Conservation (phyloP, 176 grass and related monocot genomes). For the Cenchrus fungigraminus region DNA sequence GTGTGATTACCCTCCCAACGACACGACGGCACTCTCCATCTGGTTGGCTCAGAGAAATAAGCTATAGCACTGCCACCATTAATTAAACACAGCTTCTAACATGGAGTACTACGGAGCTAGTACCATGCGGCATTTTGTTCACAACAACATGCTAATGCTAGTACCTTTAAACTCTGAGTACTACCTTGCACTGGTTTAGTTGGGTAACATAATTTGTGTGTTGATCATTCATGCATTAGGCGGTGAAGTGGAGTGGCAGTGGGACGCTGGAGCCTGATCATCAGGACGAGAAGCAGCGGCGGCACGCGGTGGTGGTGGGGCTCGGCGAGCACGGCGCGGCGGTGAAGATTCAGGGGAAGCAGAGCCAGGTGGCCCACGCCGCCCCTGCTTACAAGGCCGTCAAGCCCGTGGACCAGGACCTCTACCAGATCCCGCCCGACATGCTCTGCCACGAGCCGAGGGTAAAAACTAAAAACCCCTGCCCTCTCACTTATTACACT, state of each 20-base stretch:
- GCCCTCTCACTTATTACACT: neutral
- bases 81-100: too few relatives aligned
- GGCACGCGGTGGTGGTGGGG: constrained; percentile 38
- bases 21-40: too few relatives aligned
- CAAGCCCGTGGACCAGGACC: constrained; percentile 46
- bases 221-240: neutral
- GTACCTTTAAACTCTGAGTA: too few relatives aligned
- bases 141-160: neutral
- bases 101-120: too few relatives aligned
- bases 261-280: neutral
- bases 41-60: too few relatives aligned
- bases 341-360: constrained; percentile 25
- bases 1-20: too few relatives aligned
- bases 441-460: constrained; percentile 46
- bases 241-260: constrained; percentile 23
- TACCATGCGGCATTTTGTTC: neutral
- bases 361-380: constrained; percentile 1
- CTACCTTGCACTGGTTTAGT: neutral
- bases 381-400: neutral
- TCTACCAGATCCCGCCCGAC: constrained; percentile 51
- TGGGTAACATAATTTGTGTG: neutral
- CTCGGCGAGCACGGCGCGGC: constrained; percentile 12
- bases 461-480: neutral
- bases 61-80: too few relatives aligned
- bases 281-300: neutral